phyloP scores from a whole-genome alignment of 352 stramenopile species.

The Phytophthora crassamura region DNA sequence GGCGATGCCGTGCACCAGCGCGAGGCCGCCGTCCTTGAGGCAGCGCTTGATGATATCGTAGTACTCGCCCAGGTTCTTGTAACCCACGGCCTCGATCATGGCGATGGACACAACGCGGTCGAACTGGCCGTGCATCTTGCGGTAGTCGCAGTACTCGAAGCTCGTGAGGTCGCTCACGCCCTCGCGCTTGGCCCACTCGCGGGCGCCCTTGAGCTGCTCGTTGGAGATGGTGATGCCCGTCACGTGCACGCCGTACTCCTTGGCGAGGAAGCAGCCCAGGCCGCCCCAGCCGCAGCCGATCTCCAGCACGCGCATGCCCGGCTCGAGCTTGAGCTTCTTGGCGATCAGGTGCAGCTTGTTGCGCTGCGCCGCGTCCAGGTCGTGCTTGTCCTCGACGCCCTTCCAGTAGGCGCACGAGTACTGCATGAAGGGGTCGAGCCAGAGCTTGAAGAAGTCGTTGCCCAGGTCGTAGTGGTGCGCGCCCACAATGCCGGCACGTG shows the following conservation, averaged over 20 bases:
- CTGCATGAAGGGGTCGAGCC: conserved; percentile 88
- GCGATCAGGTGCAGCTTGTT: conserved; percentile 91
- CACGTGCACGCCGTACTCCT: conserved; percentile 87
- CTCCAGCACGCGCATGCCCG: conserved; percentile 86
- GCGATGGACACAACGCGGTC: conserved; percentile 90
- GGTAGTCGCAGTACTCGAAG: conserved; percentile 93
- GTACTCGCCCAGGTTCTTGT: conserved; percentile 91
- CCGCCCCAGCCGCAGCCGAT: conserved; percentile 92
- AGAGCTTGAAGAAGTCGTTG: conserved; percentile 92
- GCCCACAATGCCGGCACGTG: conserved; percentile 81
- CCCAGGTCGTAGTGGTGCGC: conserved; percentile 89
- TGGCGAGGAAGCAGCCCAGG: conserved; percentile 88
- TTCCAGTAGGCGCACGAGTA: conserved; percentile 91
- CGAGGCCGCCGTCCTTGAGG: conserved; percentile 79
- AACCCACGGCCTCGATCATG: conserved; percentile 91
- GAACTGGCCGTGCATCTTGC: conserved; percentile 88
- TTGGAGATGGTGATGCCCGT: conserved; percentile 92
- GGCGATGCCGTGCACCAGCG: conserved; percentile 85
- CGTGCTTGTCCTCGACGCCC: conserved; percentile 66
- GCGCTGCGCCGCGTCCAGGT: conserved; percentile 84
- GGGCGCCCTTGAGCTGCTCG: conserved; percentile 89
- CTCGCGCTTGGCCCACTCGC: conserved; percentile 77
- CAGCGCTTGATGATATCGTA: conserved; percentile 84
- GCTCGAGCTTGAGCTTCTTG: conserved; percentile 87
- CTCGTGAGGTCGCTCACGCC: conserved; percentile 86